Evolutionary conservation across 345 rosid genomes (phyloP), one percentile per base, ranked within the genome.

Genomic region (Camelina neglecta): DNA sequence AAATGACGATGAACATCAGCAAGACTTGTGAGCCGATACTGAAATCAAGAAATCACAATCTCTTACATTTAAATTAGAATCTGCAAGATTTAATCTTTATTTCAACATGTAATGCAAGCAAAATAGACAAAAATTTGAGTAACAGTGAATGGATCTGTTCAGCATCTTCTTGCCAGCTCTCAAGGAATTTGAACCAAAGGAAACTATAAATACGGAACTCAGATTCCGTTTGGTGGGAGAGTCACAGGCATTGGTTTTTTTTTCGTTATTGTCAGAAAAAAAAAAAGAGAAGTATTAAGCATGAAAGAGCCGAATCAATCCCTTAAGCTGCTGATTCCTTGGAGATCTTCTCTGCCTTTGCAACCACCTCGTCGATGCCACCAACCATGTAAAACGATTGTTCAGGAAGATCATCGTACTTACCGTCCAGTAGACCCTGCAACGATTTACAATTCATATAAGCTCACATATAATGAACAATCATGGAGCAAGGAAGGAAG

Each of bases 321-420:
- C 0, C 63, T 77, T 84, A 85, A 33, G 88, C 82, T 33, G 88
- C 78, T 24, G 82, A 2, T 45, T 93, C 97, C 87, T 75, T 88
- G 58, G 97, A 81, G 65, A 93, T 93, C 89, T 81, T 81, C 78
- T 76, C 81, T 15, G 81, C 83, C 68, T 85, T 86, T 13, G 88
- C 83, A 69, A 86, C 77, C 11, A 83, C 90, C 47, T 85, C 87
- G 1, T 85, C 84, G 10, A 87, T 84, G 20, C 89, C 87, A 6
- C 89, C 89, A 48, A 85, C 89, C 91, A 87, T 87, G 81, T 87
- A 87, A 67, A 87, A 87, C 4, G 89, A 81, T 58, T 87, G 89
- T 60, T 87, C 87, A 2, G 86, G 50, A 44, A 84, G 89, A 63
- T 87, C 87, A 76, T 75, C 79, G 33, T 69, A 76, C 79, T 76